Evolutionary conservation across 208 protist genomes (phyloP), one percentile per base, ranked within the genome.

Genomic region (Crithidia acanthocephali): DNA sequence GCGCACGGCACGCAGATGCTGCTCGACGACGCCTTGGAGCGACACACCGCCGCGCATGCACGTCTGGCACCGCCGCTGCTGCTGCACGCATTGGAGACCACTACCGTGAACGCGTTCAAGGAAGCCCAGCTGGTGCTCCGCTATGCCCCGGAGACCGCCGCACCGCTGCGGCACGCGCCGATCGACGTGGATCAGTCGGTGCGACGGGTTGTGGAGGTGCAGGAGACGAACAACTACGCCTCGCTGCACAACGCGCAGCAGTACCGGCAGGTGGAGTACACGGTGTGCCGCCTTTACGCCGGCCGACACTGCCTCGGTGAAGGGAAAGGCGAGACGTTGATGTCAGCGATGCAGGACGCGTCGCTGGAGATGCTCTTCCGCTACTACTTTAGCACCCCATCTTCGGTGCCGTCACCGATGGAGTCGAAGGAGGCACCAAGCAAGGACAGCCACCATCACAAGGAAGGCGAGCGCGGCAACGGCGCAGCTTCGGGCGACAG

Each of bases 131-230:
- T 97, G n/a, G 86, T 97, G 33, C 83, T 97, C 27, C 77, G 83
- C 53, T 95, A 97, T 72, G 90, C 83, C 25, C 84, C 87, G 20
- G 74, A 84, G 78, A 77, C 95, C 2, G 47, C 84, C 13, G 56
- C 55, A 8, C 35, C 55, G 20, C 76, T 97, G 55, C 79, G 83
- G 1, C 59, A 66, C 27, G 60, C 77, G 2, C 81, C 86, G 16
- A 90, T 97, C 56, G 90, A 97, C 61, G 90, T 97, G 25, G 92
- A 97, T 44, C 88, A 94, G 76, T 76, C 90, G 1, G 68, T 97
- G 35, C 79, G 90, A n/a, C 79, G 76, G 30, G 70, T 84, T 3
- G 85, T 92, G 23, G 92, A 97, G 59, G 88, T 97, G 28, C 81
- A 92, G 81, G 89, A 94, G 47, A 97, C 92, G 18, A 97, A 97